Base-by-base conservation (phyloP, 2,329 filamentous ascomycete species). In the Aspergillus sp. region DNA sequence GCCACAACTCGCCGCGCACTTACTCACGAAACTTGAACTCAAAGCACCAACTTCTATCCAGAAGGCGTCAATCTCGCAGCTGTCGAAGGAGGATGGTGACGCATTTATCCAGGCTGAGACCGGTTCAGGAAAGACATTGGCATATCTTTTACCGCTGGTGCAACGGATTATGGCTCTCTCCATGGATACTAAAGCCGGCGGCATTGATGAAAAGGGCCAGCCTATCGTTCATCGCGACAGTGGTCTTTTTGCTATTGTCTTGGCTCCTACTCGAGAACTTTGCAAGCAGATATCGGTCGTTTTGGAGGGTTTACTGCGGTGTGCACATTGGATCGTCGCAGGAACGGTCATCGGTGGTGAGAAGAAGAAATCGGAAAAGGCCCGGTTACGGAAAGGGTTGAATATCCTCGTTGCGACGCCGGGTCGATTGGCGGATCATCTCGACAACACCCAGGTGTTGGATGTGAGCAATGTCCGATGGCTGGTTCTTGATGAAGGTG, bases 101-200 rank as follows among this genome's bases (percentile, higher is more conserved):
- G 90, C 90, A 2, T 98, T 98, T 59, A 85, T 98, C 32, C 93
- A 97, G 65, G 94, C 93, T 2, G 86, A 98, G 70, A 98, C 93
- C 0, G 93, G 93, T 56, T 98, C 93, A 0, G 93, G 93, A 70
- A 98, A 98, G 72, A 98, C 93, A 0, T 72, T 98, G 50, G 88
- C 93, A n/a, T 98, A 98, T 64, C 76, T 98, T 4, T 72, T 98
- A 5, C 93, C 93, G 1, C 85, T 98, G 41, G 82, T 98, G 26
- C 88, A 98, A 63, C 79, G 89, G 27, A 85, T 98, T 19, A 80
- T 95, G 67, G 78, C 82, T 9, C 76, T 97, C 29, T 87, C 75
- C 44, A 45, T n/a, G 45, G 48, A 41, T 48, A 52, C 28, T 40
- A 40, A 9, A 36, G 29, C 3, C 27, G 6, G 41, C 62, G 72